Conservation (phyloP, 2,329 filamentous ascomycete species). For the Plenodomus biglobosus region DNA sequence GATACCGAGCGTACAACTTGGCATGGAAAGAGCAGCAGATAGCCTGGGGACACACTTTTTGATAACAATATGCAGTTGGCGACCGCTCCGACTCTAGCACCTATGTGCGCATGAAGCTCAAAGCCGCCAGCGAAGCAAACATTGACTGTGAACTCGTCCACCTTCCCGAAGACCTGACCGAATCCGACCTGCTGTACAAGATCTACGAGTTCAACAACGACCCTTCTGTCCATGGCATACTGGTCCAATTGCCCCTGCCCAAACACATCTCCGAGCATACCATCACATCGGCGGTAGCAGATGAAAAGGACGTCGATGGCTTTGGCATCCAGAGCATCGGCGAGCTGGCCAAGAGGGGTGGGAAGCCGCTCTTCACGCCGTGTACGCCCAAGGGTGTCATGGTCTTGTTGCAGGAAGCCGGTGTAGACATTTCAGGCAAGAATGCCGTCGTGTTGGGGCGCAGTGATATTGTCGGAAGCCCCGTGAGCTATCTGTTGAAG, state of each 20-base stretch:
- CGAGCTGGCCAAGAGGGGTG: constrained; percentile 93
- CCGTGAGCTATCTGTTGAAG: constrained; percentile 91
- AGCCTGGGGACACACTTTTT: too few relatives aligned
- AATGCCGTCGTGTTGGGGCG: constrained; percentile 91
- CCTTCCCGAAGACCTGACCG: constrained; percentile 76
- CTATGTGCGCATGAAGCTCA: constrained; percentile 99
- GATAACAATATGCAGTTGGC: constrained; percentile 69
- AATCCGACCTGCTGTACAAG: constrained; percentile 81
- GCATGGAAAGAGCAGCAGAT: too few relatives aligned
- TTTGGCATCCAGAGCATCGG: constrained; percentile 95
- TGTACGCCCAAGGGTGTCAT: constrained; percentile 98
- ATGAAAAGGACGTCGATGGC: constrained; percentile 97
- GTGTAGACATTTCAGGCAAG: constrained; percentile 83
- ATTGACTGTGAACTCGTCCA: constrained; percentile 86
- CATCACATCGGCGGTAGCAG: constrained; percentile 84
- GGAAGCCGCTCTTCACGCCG: constrained; percentile 83
- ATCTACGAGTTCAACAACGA: constrained; percentile 86
- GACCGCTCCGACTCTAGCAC: constrained; percentile 92
- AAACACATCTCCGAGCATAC: constrained; percentile 86
- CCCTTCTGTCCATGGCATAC: constrained; percentile 80
- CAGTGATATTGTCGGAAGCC: constrained; percentile 96
- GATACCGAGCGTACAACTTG: too few relatives aligned
- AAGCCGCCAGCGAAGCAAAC: constrained; percentile 92
- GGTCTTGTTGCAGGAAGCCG: constrained; percentile 81
- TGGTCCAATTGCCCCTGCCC: constrained; percentile 91